These are phyloP conservation scores for Bertia moriformis DNA, from an alignment of 2,329 filamentous ascomycete genomes.

Conservation along the genomic window DNA sequence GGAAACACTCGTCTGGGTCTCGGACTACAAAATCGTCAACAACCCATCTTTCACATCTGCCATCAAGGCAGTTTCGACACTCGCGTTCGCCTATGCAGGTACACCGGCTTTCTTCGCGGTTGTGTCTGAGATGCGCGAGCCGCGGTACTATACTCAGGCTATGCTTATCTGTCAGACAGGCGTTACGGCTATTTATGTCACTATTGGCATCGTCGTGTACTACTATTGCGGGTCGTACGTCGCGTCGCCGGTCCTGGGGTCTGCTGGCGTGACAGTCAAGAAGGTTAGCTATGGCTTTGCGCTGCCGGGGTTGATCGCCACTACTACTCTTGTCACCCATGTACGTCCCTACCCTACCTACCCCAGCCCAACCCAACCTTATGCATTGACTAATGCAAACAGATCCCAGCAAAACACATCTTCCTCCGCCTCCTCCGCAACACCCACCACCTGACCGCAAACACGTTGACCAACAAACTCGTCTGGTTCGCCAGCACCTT, in stretches of 20 bases:
- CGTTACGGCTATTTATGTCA: constrained; percentile 14
- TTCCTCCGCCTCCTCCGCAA: not conserved
- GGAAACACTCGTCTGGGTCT: constrained; percentile 12
- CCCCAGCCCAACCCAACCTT: too few species aligned
- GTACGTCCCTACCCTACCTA: constrained; percentile 6
- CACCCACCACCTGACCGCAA: not conserved
- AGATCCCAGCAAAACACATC: not conserved
- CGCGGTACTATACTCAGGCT: constrained; percentile 13
- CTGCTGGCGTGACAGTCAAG: constrained; percentile 17
- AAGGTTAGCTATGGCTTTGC: constrained; percentile 20
- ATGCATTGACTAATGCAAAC: too few species aligned
- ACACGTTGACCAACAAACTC: not conserved
- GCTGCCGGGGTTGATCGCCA: constrained; percentile 15
- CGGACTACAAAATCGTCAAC: constrained; percentile 5
- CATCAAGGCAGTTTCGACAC: constrained; percentile 12
- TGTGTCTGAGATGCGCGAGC: constrained; percentile 20
- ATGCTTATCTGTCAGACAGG: constrained; percentile 9
- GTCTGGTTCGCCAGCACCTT: not conserved
- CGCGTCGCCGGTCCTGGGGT: constrained; percentile 20
- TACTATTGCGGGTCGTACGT: constrained; percentile 21
- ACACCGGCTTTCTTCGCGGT: constrained; percentile 18
- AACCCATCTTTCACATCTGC: not conserved
- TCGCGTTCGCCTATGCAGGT: constrained; percentile 14
- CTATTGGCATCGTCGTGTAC: constrained; percentile 20
- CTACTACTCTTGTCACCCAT: constrained; percentile 6